Conservation (phyloP, 306 rosid species). For the Fragaria ananassa region DNA sequence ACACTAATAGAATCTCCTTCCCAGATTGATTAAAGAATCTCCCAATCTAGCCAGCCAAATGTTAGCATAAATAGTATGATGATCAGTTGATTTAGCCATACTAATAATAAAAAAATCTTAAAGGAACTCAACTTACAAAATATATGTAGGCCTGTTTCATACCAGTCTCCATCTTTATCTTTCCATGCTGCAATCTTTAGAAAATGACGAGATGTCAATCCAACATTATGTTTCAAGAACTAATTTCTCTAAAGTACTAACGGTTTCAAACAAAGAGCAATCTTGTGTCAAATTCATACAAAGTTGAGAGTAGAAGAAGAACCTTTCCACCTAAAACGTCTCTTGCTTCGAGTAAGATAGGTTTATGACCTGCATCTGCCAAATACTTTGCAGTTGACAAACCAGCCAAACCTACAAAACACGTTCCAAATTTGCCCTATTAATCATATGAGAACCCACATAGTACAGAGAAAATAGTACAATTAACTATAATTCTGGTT, state of each 20-base stretch:
- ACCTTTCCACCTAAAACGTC: conserved; percentile 99
- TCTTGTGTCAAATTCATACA: conserved; percentile 24
- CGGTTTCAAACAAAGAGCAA: not conserved
- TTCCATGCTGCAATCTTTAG: conserved; percentile 95
- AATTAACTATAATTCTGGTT: not conserved
- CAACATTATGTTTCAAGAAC: not conserved
- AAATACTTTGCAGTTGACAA: conserved; percentile 92
- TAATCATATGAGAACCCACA: not conserved
- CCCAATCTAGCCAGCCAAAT: not conserved
- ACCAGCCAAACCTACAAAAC: conserved; percentile 75
- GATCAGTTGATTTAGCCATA: not conserved
- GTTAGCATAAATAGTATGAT: not conserved
- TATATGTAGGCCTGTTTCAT: conserved; percentile 94
- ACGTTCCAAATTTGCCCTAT: not conserved
- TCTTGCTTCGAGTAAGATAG: conserved; percentile 82
- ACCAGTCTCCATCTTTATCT: conserved; percentile 97
- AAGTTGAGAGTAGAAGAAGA: conserved; percentile 32
- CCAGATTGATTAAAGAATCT: not conserved
- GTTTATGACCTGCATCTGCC: conserved; percentile 98
- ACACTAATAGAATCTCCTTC: not conserved
- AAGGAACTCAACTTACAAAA: conserved; percentile 64
- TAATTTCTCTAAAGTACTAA: not conserved
- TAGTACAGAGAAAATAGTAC: not conserved
- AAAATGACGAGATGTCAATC: conserved; percentile 22
- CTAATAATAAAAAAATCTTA: too few relatives aligned